Base-by-base conservation (phyloP, 2,329 filamentous ascomycete species). In the Nakataea oryzae region DNA sequence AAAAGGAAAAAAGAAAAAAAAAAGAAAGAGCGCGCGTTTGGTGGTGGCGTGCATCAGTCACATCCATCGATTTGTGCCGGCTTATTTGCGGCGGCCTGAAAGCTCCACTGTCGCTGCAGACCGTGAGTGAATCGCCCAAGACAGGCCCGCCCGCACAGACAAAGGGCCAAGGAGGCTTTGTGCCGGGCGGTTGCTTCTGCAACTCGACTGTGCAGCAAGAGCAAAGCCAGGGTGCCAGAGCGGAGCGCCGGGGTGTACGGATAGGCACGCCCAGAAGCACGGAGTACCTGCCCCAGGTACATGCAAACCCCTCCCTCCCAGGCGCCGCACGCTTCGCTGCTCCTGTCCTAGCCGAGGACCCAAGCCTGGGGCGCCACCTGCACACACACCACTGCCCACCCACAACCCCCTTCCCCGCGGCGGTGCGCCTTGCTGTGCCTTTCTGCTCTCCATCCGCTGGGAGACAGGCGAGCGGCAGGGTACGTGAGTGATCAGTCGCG, bases 91-190 rank as follows among this genome's bases (percentile, higher is more conserved):
- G 21, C 41, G 41, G 41, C 41, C 41, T 47, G 41, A 21, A 6
- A 26, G 54, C 54, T 56, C 54, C 54, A 56, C 54, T 56, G 54
- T 56, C 24, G 24, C 54, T 56, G 61, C 61, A 64, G 59, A 61
- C 41, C 17, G 41, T 47, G 17, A 21, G 41, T 47, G 41, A n/a
- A 47, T 47, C 41, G 41, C 3, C 41, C 41, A n/a, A 47, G 41
- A 47, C 21, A 8, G 21, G 41, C 21, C 17, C 41, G 17, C 34
- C 13, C 34, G 34, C 41, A 56, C 54, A 56, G 54, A 56, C 54
- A 26, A 47, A 41, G 17, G 41, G n/a, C 41, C 41, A 47, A 41
- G 17, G 17, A 47, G 17, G 41, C 41, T n/a, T 47, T 47, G 41
- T 47, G 41, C 21, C 41, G 6, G 41, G 41, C 41, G n/a, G 41